A percentile compares a stretch with the other conserved stretches of the same genome.
These are phyloP conservation scores for Pluteus cervinus DNA, from an alignment of 768 basidiomycete genomes.

Conservation along the genomic window DNA sequence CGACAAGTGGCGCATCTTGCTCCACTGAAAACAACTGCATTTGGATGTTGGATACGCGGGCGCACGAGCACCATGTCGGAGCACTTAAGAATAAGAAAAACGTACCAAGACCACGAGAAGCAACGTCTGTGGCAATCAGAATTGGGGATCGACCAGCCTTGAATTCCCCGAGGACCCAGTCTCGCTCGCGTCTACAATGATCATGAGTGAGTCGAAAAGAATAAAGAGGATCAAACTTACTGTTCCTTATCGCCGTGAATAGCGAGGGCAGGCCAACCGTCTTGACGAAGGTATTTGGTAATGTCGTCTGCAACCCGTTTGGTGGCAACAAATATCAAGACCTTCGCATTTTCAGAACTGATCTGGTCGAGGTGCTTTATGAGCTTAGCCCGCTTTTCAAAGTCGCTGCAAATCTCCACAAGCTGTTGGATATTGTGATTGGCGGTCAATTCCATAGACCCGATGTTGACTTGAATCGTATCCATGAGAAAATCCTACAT, in stretches of 20 bases:
- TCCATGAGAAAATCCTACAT: conserved; percentile 88
- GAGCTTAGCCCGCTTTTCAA: conserved; percentile 93
- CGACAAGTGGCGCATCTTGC: no score
- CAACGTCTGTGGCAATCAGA: conserved; percentile 98
- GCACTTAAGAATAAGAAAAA: conserved; percentile 46
- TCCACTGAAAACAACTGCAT: no score
- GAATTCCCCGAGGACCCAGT: conserved; percentile 98
- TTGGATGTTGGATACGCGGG: no score
- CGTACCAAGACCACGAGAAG: conserved; percentile 99
- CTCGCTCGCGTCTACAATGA: conserved; percentile 78
- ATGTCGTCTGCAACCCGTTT: conserved; percentile 98
- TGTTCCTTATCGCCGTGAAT: conserved; percentile 99
- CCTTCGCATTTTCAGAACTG: conserved; percentile 95
- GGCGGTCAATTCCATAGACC: conserved; percentile 96
- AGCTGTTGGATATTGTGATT: conserved; percentile 97
- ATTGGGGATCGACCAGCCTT: conserved; percentile 97
- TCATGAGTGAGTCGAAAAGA: conserved; percentile 2
- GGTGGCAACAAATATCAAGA: conserved; percentile 96
- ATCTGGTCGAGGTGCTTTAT: conserved; percentile 97
- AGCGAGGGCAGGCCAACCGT: conserved; percentile 99
- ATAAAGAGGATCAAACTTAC: conserved; percentile 37
- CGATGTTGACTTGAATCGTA: conserved; percentile 98
- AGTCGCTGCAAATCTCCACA: conserved; percentile 94
- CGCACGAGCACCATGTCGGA: conserved; percentile 25
- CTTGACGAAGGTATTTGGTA: conserved; percentile 94